Evolutionary conservation across 2,329 filamentous ascomycete genomes (phyloP).

Genomic region (Verticillium albo-atrum): DNA sequence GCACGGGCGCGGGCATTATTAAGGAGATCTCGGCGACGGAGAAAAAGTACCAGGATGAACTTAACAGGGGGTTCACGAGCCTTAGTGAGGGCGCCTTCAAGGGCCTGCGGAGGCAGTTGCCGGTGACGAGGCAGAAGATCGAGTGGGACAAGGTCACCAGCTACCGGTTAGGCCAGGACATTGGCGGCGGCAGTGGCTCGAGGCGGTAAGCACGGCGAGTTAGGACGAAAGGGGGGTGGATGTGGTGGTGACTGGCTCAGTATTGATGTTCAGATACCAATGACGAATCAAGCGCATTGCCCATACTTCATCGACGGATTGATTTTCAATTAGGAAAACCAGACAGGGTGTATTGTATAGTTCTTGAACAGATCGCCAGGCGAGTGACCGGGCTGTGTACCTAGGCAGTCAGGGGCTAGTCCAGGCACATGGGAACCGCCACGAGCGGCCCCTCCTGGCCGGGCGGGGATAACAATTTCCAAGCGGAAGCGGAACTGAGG

Average conservation of each 20-base stretch:
- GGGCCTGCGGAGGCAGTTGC: conserved; percentile 83
- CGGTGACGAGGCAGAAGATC: conserved; percentile 96
- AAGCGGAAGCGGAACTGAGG: not conserved
- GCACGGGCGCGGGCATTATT: conserved; percentile 63
- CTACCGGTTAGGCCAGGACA: conserved; percentile 80
- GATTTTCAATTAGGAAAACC: not conserved
- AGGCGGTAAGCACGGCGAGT: conserved; percentile 34
- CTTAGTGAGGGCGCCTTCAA: conserved; percentile 96
- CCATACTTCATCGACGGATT: not conserved
- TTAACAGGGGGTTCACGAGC: conserved; percentile 84
- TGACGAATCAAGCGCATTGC: not conserved
- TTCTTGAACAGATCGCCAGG: too few relatives aligned
- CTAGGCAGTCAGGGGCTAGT: too few relatives aligned
- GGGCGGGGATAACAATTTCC: conserved; percentile 1
- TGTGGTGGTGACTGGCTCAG: not conserved
- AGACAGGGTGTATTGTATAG: too few relatives aligned
- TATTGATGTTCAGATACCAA: not conserved
- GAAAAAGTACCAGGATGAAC: conserved; percentile 92
- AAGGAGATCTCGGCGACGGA: conserved; percentile 75
- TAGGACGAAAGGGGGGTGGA: not conserved
- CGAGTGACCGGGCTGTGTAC: too few relatives aligned
- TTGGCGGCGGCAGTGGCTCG: conserved; percentile 64
- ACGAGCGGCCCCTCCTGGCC: not conserved
- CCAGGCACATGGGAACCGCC: not conserved
- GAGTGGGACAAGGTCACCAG: conserved; percentile 98